phyloP scores from a whole-genome alignment of 805 yeast genomes.

The Maudiozyma pseudohumilis region DNA sequence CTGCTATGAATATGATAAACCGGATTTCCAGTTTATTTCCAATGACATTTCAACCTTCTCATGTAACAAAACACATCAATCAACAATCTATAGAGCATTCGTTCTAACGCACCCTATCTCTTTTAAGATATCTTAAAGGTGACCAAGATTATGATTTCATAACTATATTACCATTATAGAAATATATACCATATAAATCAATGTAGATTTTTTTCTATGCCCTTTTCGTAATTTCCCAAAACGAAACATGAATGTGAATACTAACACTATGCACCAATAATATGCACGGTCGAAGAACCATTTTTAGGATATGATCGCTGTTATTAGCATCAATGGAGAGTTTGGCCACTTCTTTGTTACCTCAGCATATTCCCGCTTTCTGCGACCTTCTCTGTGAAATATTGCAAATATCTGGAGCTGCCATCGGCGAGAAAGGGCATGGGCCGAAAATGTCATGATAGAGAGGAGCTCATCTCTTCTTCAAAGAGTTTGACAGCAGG shows the following conservation, averaged over 20 bases:
- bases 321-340: neutral
- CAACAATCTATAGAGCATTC: neutral
- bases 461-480: no score
- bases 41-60: neutral
- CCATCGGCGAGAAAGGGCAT: no score
- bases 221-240: neutral
- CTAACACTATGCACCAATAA: no score
- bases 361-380: no score
- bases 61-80: neutral
- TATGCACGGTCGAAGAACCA: no score
- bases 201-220: neutral
- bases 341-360: neutral
- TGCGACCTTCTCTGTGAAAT: no score
- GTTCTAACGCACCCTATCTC: neutral
- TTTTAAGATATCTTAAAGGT: neutral
- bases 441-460: no score
- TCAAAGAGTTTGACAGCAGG: no score
- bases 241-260: neutral
- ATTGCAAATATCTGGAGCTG: no score
- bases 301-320: neutral
- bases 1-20: conserved; percentile 2
- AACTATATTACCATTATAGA: neutral
- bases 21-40: no score
- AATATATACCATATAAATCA: neutral
- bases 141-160: neutral